These are phyloP conservation scores for Aspergillus sp. DNA, from an alignment of 2,329 filamentous ascomycete species.

Conservation along the genomic window DNA sequence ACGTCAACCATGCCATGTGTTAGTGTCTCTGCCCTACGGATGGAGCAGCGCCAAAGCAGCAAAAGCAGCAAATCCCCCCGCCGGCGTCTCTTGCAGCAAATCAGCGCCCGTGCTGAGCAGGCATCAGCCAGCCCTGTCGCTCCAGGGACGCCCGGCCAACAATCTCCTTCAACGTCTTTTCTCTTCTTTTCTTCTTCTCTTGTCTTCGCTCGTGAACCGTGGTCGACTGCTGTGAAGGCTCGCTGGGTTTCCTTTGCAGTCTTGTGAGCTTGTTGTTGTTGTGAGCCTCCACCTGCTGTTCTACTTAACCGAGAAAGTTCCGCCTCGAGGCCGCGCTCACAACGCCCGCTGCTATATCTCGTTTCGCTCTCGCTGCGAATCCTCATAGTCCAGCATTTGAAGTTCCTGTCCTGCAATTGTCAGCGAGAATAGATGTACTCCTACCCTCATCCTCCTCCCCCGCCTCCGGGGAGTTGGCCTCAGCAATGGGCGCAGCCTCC, in stretches of 20 bases:
- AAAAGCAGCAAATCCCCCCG: background rate
- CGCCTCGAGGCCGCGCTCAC: background rate
- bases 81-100: background rate
- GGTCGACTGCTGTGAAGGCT: background rate
- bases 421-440: constrained; percentile 21
- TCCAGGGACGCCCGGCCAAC: constrained; percentile 1
- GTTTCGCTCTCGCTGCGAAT: background rate
- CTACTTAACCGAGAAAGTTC: background rate
- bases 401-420: background rate
- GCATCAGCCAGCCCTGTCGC: constrained; percentile 18
- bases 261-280: background rate
- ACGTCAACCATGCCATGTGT: background rate
- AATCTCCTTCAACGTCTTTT: background rate
- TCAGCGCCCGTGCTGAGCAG: background rate
- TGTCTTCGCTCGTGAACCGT: background rate
- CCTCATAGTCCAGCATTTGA: background rate
- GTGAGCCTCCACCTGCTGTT: background rate
- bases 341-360: background rate
- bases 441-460: constrained; percentile 15
- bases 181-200: constrained; percentile 3
- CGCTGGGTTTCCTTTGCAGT: background rate
- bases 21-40: constrained; percentile 4
- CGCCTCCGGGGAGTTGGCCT: constrained; percentile 6
- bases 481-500: constrained; percentile 7
- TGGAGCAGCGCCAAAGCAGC: background rate